Percentiles rank a stretch among this genome's conserved stretches.
These are phyloP conservation scores for Ophidiomyces ophidiicola DNA, from an alignment of 2,329 filamentous ascomycete species.

Conservation along the genomic window DNA sequence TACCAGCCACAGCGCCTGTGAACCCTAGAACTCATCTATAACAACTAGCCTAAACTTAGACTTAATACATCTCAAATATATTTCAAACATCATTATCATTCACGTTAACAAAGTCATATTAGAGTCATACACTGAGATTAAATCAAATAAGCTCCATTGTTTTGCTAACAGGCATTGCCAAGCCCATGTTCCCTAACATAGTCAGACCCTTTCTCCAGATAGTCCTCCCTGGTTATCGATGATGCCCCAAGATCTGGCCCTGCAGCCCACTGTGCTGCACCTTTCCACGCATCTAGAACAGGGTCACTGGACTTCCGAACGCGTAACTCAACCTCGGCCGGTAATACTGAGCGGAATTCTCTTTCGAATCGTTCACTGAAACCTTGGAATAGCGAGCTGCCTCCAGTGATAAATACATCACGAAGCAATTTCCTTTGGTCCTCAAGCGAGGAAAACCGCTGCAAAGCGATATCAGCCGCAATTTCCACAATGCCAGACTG, in stretches of 20 bases:
- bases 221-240: conserved; percentile 69
- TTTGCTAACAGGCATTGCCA: too few relatives aligned
- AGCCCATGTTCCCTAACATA: conserved; percentile 62
- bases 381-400: conserved; percentile 71
- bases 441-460: conserved; percentile 51
- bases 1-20: too few relatives aligned
- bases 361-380: conserved; percentile 71
- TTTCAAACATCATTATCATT: too few relatives aligned
- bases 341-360: conserved; percentile 61
- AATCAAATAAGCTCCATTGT: too few relatives aligned
- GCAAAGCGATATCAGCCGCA: conserved; percentile 73
- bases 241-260: conserved; percentile 47
- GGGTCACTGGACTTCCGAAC: conserved; percentile 65
- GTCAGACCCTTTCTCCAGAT: conserved; percentile 79
- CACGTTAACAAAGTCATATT: too few relatives aligned
- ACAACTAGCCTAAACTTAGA: too few relatives aligned
- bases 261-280: conserved; percentile 71
- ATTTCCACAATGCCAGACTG: conserved; percentile 92
- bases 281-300: conserved; percentile 81
- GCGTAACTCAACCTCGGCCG: conserved; percentile 52
- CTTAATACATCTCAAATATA: too few relatives aligned
- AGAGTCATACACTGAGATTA: too few relatives aligned
- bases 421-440: conserved; percentile 59
- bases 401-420: conserved; percentile 91
- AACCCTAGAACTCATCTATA: too few relatives aligned